Conservation (phyloP, 805 yeast genomes). For the Barnettozyma populi region DNA sequence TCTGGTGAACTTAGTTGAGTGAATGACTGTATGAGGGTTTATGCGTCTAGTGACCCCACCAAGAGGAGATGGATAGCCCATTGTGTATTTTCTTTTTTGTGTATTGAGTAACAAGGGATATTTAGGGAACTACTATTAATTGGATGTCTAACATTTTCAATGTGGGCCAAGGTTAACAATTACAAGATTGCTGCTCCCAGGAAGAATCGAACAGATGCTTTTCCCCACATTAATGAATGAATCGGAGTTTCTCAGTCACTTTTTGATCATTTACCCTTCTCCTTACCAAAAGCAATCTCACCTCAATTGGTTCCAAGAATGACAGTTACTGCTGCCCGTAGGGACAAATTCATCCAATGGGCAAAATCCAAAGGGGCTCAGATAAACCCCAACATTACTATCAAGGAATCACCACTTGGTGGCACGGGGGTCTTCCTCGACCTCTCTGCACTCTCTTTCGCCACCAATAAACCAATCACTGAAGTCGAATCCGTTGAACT, state of each 20-base stretch:
- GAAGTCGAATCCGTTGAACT: constrained; percentile 25
- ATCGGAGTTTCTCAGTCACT: background rate
- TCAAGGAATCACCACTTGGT: constrained; percentile 25
- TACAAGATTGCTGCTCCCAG: background rate
- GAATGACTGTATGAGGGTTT: constrained; percentile 27
- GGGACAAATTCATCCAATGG: constrained; percentile 18
- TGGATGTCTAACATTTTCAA: no score
- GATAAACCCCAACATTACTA: constrained; percentile 9
- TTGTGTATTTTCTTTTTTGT: constrained; percentile 10
- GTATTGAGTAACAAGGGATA: no score
- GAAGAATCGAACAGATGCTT: background rate
- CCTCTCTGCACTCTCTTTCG: background rate
- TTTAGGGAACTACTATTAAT: no score
- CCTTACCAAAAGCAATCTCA: background rate
- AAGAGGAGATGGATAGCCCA: constrained; percentile 37
- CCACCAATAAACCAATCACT: constrained; percentile 4
- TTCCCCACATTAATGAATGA: background rate
- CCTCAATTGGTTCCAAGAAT: background rate
- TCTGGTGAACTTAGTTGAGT: constrained; percentile 33
- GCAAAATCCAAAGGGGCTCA: constrained; percentile 6
- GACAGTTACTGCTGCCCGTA: constrained; percentile 5
- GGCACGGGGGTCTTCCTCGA: constrained; percentile 35
- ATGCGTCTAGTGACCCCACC: constrained; percentile 36
- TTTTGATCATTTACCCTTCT: background rate
- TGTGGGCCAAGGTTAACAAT: background rate